phyloP scores from a whole-genome alignment of 176 grass and related monocot species.

The Alopecurus myosuroides region DNA sequence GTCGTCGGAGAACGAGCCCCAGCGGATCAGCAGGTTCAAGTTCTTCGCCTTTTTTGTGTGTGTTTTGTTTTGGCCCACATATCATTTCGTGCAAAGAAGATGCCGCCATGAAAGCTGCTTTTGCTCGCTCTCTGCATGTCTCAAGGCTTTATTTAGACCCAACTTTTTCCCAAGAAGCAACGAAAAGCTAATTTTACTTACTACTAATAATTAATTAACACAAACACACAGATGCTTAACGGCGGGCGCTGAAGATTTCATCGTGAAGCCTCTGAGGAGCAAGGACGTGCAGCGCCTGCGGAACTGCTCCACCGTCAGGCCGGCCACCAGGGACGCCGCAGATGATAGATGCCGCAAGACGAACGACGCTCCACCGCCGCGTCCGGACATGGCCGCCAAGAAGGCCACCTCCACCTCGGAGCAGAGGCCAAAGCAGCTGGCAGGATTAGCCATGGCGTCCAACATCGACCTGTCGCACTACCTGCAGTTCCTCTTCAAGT shows the following conservation, averaged over 20 bases:
- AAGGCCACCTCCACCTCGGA: slow-evolving; percentile 30
- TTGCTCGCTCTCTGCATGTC: slow-evolving; percentile 4
- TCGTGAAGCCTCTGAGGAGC: slow-evolving; percentile 70
- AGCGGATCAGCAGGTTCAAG: slow-evolving; percentile 80
- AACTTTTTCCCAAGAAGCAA: not conserved
- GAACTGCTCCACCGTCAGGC: slow-evolving; percentile 30
- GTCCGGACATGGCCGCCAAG: slow-evolving; percentile 4
- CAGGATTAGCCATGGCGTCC: slow-evolving; percentile 50
- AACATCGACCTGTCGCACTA: slow-evolving; percentile 39
- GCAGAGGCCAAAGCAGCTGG: slow-evolving; percentile 23
- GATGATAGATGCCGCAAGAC: slow-evolving; percentile 6
- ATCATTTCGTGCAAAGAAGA: slow-evolving; percentile 16
- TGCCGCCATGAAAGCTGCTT: slow-evolving; percentile 21
- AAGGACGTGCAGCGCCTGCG: slow-evolving; percentile 68
- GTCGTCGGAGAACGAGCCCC: slow-evolving; percentile 95
- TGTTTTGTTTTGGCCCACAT: not conserved
- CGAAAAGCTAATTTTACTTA: slow-evolving; percentile 21
- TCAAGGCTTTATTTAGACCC: slow-evolving; percentile 33
- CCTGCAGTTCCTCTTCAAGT: slow-evolving; percentile 62
- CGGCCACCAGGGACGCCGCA: not conserved
- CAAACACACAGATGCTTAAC: slow-evolving; percentile 41
- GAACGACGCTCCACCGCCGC: slow-evolving; percentile 10
- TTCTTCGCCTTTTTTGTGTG: not conserved
- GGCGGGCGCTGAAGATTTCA: slow-evolving; percentile 82
- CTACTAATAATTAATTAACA: not conserved